A percentile compares a stretch with the other conserved stretches of the same genome.
These are phyloP conservation scores for Colletotrichum australisinense DNA, from an alignment of 2,329 filamentous ascomycete species.

Conservation along the genomic window DNA sequence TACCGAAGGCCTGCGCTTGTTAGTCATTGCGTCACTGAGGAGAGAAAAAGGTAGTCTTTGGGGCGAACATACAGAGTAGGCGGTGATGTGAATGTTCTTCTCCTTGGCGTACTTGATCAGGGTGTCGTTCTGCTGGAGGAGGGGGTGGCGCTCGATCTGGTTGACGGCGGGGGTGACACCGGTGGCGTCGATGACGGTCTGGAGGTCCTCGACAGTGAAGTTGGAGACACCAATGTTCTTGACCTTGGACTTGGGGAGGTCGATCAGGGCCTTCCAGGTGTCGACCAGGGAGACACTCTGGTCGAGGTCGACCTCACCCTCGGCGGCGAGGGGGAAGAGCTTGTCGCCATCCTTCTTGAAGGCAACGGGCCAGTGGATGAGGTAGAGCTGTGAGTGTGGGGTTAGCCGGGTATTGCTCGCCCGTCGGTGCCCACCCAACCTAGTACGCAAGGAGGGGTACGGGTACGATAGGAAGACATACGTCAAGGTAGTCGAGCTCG, in stretches of 20 bases:
- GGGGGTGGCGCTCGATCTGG: slow-evolving; percentile 77
- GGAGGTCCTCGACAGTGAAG: slow-evolving; percentile 68
- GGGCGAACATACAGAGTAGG: slow-evolving; percentile 65
- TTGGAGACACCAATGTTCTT: slow-evolving; percentile 80
- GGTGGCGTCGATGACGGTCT: slow-evolving; percentile 66
- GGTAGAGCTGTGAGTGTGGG: slow-evolving; percentile 56
- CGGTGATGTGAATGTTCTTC: slow-evolving; percentile 75
- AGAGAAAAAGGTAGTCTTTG: no score
- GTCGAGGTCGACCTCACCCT: slow-evolving; percentile 54
- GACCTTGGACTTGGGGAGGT: slow-evolving; percentile 70
- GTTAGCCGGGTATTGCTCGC: not conserved
- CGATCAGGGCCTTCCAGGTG: slow-evolving; percentile 63
- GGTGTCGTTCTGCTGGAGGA: slow-evolving; percentile 66
- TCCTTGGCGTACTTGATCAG: slow-evolving; percentile 70
- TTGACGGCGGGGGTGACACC: slow-evolving; percentile 72
- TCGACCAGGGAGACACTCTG: slow-evolving; percentile 53
- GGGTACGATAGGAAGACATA: slow-evolving; percentile 41
- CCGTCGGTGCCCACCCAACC: no score
- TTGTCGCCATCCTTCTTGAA: slow-evolving; percentile 50
- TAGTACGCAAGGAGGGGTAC: no score
- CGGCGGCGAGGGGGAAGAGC: slow-evolving; percentile 56
- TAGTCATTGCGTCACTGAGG: not conserved
- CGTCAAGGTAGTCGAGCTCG: slow-evolving; percentile 68
- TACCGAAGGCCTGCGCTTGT: slow-evolving; percentile 51
- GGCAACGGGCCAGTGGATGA: slow-evolving; percentile 72